Evolutionary conservation across 2,329 filamentous ascomycete species (phyloP).

Genomic region (Claviceps africana): DNA sequence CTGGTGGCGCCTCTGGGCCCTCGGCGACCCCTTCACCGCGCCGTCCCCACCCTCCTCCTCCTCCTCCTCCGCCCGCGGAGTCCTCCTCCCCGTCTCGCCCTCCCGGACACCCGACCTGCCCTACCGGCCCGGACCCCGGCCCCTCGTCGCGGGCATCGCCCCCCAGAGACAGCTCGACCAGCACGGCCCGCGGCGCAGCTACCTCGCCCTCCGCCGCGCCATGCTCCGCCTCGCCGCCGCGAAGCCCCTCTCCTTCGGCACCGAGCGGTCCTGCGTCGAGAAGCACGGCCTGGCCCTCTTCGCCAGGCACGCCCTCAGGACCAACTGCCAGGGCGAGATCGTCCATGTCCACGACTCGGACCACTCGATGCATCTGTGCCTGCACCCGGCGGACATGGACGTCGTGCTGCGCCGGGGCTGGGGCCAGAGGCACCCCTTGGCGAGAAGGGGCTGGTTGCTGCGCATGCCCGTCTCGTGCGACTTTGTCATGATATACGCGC

Average conservation of each 20-base stretch:
- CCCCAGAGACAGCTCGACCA: conserved; percentile 71
- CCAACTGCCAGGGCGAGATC: conserved; percentile 66
- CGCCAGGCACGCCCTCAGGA: conserved; percentile 48
- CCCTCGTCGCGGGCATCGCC: conserved; percentile 59
- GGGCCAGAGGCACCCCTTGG: conserved; percentile 59
- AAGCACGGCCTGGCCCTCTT: conserved; percentile 72
- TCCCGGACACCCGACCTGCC: conserved; percentile 32
- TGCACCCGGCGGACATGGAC: conserved; percentile 66
- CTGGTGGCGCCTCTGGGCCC: conserved; percentile 54
- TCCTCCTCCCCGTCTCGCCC: conserved; percentile 27
- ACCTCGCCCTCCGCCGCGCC: conserved; percentile 37
- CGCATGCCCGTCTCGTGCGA: conserved; percentile 55
- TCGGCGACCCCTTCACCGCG: conserved; percentile 55
- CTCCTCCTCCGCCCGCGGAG: conserved; percentile 38
- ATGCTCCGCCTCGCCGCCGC: conserved; percentile 36
- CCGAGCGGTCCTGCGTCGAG: conserved; percentile 63
- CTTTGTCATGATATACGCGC: conserved; percentile 75
- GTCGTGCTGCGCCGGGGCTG: conserved; percentile 61
- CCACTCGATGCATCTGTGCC: conserved; percentile 62
- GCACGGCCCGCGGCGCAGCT: conserved; percentile 37
- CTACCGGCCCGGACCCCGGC: conserved; percentile 47
- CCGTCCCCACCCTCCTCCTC: conserved; percentile 33
- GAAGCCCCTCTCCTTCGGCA: conserved; percentile 36
- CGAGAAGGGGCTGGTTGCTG: conserved; percentile 48
- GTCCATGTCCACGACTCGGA: conserved; percentile 69